A percentile compares a stretch with the other conserved stretches of the same genome.
These are phyloP conservation scores for Eucalyptus erythrocorys DNA, from an alignment of 345 rosid genomes.

Conservation along the genomic window DNA sequence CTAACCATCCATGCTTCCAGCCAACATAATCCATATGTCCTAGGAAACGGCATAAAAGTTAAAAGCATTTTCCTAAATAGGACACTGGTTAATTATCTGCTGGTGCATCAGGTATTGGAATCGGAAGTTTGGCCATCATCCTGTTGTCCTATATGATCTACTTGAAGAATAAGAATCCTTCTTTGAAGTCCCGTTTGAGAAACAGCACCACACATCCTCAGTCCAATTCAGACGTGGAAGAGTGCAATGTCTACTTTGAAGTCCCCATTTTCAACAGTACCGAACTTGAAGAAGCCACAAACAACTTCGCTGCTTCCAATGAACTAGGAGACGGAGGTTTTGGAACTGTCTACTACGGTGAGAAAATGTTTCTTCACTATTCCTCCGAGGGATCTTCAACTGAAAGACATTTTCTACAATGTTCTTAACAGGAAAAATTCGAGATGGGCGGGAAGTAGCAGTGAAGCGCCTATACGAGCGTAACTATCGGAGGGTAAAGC, in stretches of 20 bases:
- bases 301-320: conserved; percentile 22
- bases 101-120: not conserved
- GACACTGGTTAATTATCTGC: no score
- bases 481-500: conserved; percentile 6
- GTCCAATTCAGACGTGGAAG: conserved; percentile 24
- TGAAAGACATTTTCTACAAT: not conserved
- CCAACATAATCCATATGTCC: not conserved
- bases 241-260: conserved; percentile 13
- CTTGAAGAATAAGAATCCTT: conserved; percentile 1
- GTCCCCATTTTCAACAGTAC: conserved; percentile 33
- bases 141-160: not conserved
- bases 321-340: conserved; percentile 58
- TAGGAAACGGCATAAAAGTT: not conserved
- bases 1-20: not conserved
- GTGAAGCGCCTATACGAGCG: conserved; percentile 16
- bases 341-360: conserved; percentile 56
- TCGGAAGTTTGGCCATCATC: conserved; percentile 12
- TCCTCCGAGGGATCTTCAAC: not conserved
- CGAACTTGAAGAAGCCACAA: conserved; percentile 48
- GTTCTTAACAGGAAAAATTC: conserved; percentile 1
- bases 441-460: conserved; percentile 21
- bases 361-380: not conserved
- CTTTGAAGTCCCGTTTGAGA: not conserved
- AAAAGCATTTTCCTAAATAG: not conserved
- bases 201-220: not conserved